These are phyloP conservation scores for Anastatica hierochuntica DNA, from an alignment of 345 rosid species.

Conservation along the genomic window DNA sequence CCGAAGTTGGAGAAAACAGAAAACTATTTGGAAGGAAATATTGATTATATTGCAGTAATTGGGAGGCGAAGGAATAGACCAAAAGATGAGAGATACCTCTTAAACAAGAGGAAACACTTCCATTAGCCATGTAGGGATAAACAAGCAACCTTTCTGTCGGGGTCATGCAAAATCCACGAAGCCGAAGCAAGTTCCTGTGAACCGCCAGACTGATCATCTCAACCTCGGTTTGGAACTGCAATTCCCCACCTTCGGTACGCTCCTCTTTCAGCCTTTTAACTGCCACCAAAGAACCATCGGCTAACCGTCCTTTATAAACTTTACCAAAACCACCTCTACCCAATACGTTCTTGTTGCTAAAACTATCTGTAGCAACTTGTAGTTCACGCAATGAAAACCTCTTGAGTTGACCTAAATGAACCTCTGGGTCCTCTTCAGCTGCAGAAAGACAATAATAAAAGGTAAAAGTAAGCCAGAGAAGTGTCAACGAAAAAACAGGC, in stretches of 20 bases:
- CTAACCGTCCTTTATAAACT: conserved; percentile 85
- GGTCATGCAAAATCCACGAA: conserved; percentile 80
- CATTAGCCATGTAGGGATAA: conserved; percentile 93
- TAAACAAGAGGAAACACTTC: conserved; percentile 93
- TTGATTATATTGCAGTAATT: background rate
- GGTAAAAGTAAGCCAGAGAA: conserved; percentile 4
- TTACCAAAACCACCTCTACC: conserved; percentile 95
- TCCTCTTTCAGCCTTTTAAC: conserved; percentile 95
- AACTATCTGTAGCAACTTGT: conserved; percentile 70
- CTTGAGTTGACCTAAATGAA: conserved; percentile 79
- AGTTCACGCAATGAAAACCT: conserved; percentile 85
- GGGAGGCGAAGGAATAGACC: background rate
- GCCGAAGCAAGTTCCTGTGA: conserved; percentile 84
- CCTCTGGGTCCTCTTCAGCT: conserved; percentile 98
- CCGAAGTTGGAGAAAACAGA: too few species aligned
- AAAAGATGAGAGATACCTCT: conserved; percentile 44
- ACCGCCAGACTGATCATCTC: conserved; percentile 98
- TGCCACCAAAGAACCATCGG: conserved; percentile 70
- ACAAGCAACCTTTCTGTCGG: conserved; percentile 81
- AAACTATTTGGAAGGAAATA: too few species aligned
- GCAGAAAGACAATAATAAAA: conserved; percentile 20
- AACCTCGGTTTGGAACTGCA: conserved; percentile 87
- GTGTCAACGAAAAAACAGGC: background rate
- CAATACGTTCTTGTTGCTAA: conserved; percentile 76
- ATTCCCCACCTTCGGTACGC: conserved; percentile 65